Evolutionary conservation across 169 alveolate genomes (phyloP), one percentile per base, ranked within the genome.

Genomic region (Plasmodium inui): DNA sequence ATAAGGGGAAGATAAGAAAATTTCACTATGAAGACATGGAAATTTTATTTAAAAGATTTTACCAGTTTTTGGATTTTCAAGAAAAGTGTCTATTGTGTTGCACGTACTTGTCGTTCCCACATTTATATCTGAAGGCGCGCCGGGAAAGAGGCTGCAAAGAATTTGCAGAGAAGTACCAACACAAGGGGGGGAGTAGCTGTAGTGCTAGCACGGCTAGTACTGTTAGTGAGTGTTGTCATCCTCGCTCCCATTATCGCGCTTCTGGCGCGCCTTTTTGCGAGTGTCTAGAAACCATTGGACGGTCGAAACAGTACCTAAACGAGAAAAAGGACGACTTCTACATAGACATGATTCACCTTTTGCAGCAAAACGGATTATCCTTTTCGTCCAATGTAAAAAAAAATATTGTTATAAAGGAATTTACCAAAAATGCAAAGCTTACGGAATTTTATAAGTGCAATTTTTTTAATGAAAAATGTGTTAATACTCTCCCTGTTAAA

Each of bases 1-100:
- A 89, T 80, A 17, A 80, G 37, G 71, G 50, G 32, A 89, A 39
- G 41, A 70, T 89, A 80, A 89, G 73, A 67, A 89, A 79, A 41
- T 80, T 89, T 55, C 94, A 89, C 71, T 89, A 89, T 37, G 17
- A 89, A 80, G 94, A 89, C 55, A 78, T 89, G 94, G 83, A 79
- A 61, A 14, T 28, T 22, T 57, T 80, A 78, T 89, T 89, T 80
- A 67, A 89, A 80, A 67, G 71, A 50, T 89, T 41, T 89, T 57
- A 85, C n/a, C 67, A 70, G 22, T 41, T 89, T 61, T 89, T 89
- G 22, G 83, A 81, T 67, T 81, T 89, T 26, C 67, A 79, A 70
- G 84, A 89, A 41, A 89, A 80, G 30, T 89, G 94, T 70, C 19
- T 89, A 80, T 89, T 89, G 82, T 89, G 94, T 32, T 44, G 82